Base-by-base conservation (phyloP, 2,329 filamentous ascomycete genomes). In the Cytospora leucostoma region DNA sequence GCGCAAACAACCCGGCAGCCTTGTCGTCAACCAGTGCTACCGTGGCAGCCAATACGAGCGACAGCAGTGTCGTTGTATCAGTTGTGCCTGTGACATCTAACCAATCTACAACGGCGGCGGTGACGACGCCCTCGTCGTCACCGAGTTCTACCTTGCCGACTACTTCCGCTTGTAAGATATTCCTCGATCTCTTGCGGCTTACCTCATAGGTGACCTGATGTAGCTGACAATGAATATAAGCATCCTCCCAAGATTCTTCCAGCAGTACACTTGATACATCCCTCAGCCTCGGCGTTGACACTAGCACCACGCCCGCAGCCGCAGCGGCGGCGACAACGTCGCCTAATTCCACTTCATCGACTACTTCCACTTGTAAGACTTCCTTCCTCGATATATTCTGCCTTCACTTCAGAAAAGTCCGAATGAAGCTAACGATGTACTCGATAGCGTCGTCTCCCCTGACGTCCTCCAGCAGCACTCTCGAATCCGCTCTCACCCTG, bases 401-500 rank as follows among this genome's bases (percentile, higher is more conserved):
- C 44, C 15, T 11, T 21, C 44, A 47, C 8, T 7, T 38, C 19
- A n/a, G 4, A 15, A 21, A 3, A 21, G n/a, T n/a, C n/a, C n/a
- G n/a, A n/a, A n/a, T 47, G 44, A 21, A n/a, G 5, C 44, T 47
- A 21, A 47, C 44, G 11, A 21, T 11, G 12, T 47, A 11, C 19
- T 10, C n/a, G 4, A 7, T 17, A 47, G 44, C 44, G 11, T 47
- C 44, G 11, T 47, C 44, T 4, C 4, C 44, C n/a, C 44, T 21
- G 8, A 6, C 50, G 53, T 21, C 38, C 55, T 65, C 67, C 4
- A 53, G 47, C 56, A 65, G 47, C 56, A 65, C 63, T 58, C 71
- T 68, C 8, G 68, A 65, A 68, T 73, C 69, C n/a, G 69, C 72
- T 62, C 19, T 72, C 67, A 62, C 67, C 66, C 59, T 73, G 62